Conservation (phyloP, 306 rosid species). For the Citrullus colocynthis region DNA sequence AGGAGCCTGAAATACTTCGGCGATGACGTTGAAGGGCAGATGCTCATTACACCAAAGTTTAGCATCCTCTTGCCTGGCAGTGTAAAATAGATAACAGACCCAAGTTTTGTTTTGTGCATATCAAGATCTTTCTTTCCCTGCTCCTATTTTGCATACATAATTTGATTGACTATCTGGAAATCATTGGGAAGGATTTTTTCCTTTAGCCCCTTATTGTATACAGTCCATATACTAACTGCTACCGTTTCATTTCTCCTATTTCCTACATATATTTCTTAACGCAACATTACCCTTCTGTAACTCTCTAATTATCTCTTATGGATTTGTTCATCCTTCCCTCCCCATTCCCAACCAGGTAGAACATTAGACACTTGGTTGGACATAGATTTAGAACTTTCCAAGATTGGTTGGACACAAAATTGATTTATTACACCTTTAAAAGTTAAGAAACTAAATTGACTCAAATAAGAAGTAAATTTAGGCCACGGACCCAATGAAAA, state of each 20-base stretch:
- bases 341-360: background rate
- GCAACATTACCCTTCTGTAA: background rate
- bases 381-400: no score
- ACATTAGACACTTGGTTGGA: no score
- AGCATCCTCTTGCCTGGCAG: background rate
- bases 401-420: no score
- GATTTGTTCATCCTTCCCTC: background rate
- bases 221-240: background rate
- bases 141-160: background rate
- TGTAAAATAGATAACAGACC: background rate
- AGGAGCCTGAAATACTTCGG: constrained; percentile 13
- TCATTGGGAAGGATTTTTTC: background rate
- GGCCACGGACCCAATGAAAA: no score
- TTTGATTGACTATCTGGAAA: background rate
- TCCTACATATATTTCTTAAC: background rate
- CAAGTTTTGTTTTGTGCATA: background rate
- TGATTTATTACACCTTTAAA: no score
- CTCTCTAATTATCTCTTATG: background rate
- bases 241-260: background rate
- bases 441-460: no score
- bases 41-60: background rate
- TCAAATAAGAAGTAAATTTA: no score
- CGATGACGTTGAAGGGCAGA: background rate
- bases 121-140: background rate
- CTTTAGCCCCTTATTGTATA: background rate